phyloP scores from a whole-genome alignment of 2,329 filamentous ascomycete genomes.

The Sporothrix curviconia region DNA sequence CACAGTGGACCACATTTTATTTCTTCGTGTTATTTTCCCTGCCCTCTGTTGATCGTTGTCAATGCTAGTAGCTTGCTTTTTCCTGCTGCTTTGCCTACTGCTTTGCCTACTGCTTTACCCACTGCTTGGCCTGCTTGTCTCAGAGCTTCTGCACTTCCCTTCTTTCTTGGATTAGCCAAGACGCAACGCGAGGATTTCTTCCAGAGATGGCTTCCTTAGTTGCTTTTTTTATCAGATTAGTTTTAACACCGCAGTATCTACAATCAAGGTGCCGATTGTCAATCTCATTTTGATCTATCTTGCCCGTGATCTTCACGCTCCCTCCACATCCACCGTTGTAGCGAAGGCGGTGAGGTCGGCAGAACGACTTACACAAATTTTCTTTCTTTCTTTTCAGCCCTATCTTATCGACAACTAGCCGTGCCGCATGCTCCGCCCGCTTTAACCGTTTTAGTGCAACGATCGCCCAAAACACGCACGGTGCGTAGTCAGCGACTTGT shows the following conservation, averaged over 20 bases:
- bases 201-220: not conserved
- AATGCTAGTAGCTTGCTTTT: too few species aligned
- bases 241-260: not conserved
- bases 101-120: too few species aligned
- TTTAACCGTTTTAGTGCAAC: slow-evolving; percentile 4
- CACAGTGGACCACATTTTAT: too few species aligned
- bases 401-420: slow-evolving; percentile 9
- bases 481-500: not conserved
- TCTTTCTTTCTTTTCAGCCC: not conserved
- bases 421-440: slow-evolving; percentile 2
- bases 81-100: too few species aligned
- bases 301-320: not conserved
- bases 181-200: not conserved
- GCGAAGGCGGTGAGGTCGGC: slow-evolving; percentile 10
- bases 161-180: not conserved
- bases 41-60: too few species aligned
- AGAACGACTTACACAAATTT: slow-evolving; percentile 6
- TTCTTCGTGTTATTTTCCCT: too few species aligned
- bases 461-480: not conserved
- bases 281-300: too few species aligned
- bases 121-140: not conserved
- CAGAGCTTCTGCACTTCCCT: not conserved
- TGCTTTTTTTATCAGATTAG: not conserved
- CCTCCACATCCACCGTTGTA: not conserved
- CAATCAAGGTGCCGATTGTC: not conserved